Base-by-base conservation (phyloP, 2,329 filamentous ascomycete species). In the Xylaria sp. region DNA sequence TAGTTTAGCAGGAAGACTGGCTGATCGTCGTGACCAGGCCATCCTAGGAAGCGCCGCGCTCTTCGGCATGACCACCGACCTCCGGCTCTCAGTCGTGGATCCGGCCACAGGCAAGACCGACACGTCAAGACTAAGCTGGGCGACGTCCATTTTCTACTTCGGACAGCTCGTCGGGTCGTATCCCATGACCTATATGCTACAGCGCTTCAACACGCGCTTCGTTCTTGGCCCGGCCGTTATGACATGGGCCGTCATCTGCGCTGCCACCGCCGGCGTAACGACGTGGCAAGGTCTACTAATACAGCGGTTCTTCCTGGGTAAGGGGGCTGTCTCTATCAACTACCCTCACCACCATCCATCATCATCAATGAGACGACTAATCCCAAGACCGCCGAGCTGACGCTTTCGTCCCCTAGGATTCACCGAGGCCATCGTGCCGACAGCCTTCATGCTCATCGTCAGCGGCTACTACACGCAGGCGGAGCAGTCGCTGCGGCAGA, bases 141-240 rank as follows among this genome's bases (percentile, higher is more conserved):
- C 91, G 2, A 93, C 90, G 0, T 93, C 90, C 0, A 83, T 93
- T 73, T 93, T 94, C 81, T 94, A 93, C 80, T 93, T 94, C 71
- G 91, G 91, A 42, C 92, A 92, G 90, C 83, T 94, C 1, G 88
- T 86, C 0, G 91, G 91, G 0, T 80, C 92, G 2, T 93, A 92
- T 68, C 91, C 91, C 1, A 88, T 93, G 86, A 90, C 89, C 0
- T 92, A 90, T 66, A 81, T 86, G 0, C 81, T 92, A 1, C 91
- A 94, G 77, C 86, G 87, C 22, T 91, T 92, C 80, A 82, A 87
- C 66, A 83, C 88, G 1, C 86, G 88, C n/a, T 83, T 84, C 53
- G 86, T 91, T 1, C 83, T 94, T 2, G 90, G 90, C 13, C 81
- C 74, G 13, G 80, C 89, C 1, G 88, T 92, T 1, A 79, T 92